phyloP scores from a whole-genome alignment of 176 grass and related monocot species.

The Oryza meridionalis region DNA sequence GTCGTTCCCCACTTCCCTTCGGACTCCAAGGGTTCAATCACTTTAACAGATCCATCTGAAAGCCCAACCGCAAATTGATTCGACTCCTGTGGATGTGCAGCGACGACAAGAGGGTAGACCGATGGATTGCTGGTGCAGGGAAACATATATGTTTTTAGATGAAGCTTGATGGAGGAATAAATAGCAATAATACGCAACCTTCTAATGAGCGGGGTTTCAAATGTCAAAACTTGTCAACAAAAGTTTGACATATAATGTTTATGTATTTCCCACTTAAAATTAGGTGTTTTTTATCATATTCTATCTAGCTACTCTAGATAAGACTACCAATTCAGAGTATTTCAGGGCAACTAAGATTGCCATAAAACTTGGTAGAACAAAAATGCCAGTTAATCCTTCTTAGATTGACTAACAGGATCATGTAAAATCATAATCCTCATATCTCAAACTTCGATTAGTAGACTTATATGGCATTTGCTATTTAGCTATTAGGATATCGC shows the following conservation, averaged over 20 bases:
- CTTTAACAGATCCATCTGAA: constrained; percentile 84
- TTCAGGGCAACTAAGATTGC: not conserved
- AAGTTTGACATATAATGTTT: constrained; percentile 2
- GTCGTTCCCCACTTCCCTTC: constrained; percentile 82
- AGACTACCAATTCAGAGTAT: not conserved
- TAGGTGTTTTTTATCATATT: not conserved
- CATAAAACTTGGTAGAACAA: not conserved
- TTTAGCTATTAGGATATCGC: not conserved
- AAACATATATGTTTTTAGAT: constrained; percentile 37
- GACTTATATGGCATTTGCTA: not conserved
- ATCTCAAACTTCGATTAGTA: not conserved
- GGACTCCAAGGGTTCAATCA: constrained; percentile 78
- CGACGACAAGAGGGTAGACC: constrained; percentile 62
- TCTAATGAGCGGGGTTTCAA: constrained; percentile 7
- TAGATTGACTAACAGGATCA: not conserved
- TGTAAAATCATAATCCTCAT: not conserved
- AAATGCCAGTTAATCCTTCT: not conserved
- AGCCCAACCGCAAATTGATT: constrained; percentile 93
- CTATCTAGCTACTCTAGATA: not conserved
- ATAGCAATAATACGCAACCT: constrained; percentile 7
- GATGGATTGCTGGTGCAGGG: constrained; percentile 65
- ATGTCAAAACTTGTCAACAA: not conserved
- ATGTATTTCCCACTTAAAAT: constrained; percentile 5
- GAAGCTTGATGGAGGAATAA: constrained; percentile 9
- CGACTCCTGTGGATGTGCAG: constrained; percentile 80